A percentile compares a stretch with the other conserved stretches of the same genome.
Evolutionary conservation across 257 asterid genomes (phyloP).

Genomic region (Fraxinus excelsior): DNA sequence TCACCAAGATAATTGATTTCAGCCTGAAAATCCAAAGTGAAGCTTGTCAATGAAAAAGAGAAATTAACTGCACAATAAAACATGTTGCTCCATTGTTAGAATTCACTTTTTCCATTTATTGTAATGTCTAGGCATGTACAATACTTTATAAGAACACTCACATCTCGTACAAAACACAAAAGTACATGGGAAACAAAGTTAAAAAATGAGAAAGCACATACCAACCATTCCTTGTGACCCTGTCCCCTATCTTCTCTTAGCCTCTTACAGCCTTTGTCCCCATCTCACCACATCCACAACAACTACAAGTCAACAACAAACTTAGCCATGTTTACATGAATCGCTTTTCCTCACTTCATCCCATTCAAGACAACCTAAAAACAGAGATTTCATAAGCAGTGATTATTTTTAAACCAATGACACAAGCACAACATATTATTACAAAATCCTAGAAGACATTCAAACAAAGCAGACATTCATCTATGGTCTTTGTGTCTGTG

Average conservation of each 20-base stretch:
- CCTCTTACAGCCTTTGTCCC: no score
- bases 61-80: no score
- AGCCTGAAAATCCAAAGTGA: conserved; percentile 43
- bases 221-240: conserved; percentile 94
- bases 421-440: conserved; percentile 1
- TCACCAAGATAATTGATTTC: conserved; percentile 68
- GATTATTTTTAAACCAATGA: background rate
- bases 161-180: no score
- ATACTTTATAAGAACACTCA: no score
- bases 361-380: no score
- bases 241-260: conserved; percentile 78
- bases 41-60: background rate
- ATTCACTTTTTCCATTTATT: background rate
- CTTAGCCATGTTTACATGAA: no score
- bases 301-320: no score
- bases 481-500: no score
- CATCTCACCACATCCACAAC: no score
- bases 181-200: no score
- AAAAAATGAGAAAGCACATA: conserved; percentile 27
- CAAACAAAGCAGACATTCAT: conserved; percentile 15
- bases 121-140: no score
- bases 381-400: background rate
- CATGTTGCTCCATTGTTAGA: background rate
- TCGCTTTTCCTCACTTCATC: no score
- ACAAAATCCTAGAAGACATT: background rate